These are phyloP conservation scores for Saccharomyces uvarum DNA, from an alignment of 1,139 yeast species.

Conservation along the genomic window DNA sequence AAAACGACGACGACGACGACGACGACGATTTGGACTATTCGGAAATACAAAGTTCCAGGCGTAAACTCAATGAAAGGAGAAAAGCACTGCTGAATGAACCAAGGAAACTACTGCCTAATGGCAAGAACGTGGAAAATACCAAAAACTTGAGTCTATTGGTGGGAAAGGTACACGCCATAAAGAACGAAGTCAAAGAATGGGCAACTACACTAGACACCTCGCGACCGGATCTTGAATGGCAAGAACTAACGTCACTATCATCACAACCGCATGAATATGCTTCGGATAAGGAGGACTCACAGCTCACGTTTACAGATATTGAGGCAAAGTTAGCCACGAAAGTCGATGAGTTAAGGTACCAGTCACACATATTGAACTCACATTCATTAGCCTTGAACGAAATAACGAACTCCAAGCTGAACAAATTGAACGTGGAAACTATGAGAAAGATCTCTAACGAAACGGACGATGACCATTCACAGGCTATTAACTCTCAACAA, in stretches of 20 bases:
- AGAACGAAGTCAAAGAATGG: conserved; percentile 26
- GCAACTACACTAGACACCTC: conserved; percentile 17
- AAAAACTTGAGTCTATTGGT: conserved; percentile 21
- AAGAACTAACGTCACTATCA: conserved; percentile 1
- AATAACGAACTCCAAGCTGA: conserved; percentile 3
- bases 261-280: neutral
- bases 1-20: conserved; percentile 9
- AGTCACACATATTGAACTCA: conserved; percentile 13
- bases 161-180: conserved; percentile 19
- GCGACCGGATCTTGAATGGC: conserved; percentile 18
- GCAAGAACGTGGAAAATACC: conserved; percentile 28
- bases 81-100: neutral
- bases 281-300: neutral
- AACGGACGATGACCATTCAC: neutral
- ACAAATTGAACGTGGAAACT: conserved; percentile 4
- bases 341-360: conserved; percentile 12
- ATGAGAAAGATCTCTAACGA: neutral
- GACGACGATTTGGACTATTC: conserved; percentile 10
- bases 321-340: conserved; percentile 11
- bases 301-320: conserved; percentile 4
- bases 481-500: neutral
- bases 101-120: conserved; percentile 20
- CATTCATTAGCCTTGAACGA: conserved; percentile 9
- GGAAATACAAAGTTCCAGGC: neutral
- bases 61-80: conserved; percentile 3